Percentiles rank a stretch among this genome's conserved stretches.
These are phyloP conservation scores for Amoeboaphelidium protococcarum DNA, from an alignment of 371 early-diverging fungal species.

Conservation along the genomic window DNA sequence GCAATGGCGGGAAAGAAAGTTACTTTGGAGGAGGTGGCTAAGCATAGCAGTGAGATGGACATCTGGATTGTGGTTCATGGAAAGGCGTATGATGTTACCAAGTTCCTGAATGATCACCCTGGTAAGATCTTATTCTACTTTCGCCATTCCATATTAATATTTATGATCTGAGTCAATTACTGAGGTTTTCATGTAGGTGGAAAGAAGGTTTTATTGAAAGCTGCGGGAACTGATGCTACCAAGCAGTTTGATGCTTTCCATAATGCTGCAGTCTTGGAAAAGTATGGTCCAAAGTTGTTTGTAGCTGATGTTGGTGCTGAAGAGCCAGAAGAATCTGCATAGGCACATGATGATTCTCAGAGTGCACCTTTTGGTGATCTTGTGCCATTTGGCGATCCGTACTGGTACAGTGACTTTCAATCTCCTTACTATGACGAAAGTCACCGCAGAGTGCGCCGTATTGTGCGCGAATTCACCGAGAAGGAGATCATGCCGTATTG, in stretches of 20 bases:
- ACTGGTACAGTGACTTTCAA: slow-evolving; percentile 43
- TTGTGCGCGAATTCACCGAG: slow-evolving; percentile 42
- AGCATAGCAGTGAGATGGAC: slow-evolving; percentile 9
- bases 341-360: neutral
- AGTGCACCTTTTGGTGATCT: slow-evolving; percentile 31
- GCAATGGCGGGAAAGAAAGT: no score
- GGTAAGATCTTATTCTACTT: no score
- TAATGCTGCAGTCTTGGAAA: slow-evolving; percentile 7
- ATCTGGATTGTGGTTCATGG: slow-evolving; percentile 38
- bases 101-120: slow-evolving; percentile 36
- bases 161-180: no score
- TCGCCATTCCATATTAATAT: no score
- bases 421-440: slow-evolving; percentile 25
- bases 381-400: slow-evolving; percentile 56
- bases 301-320: neutral
- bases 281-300: neutral
- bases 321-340: neutral
- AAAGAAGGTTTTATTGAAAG: slow-evolving; percentile 34
- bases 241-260: slow-evolving; percentile 71
- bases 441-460: slow-evolving; percentile 36
- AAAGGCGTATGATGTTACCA: slow-evolving; percentile 55
- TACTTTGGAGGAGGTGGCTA: slow-evolving; percentile 12
- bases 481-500: slow-evolving; percentile 49
- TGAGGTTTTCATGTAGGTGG: no score
- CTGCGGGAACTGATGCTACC: slow-evolving; percentile 59